Evolutionary conservation across 257 asterid genomes (phyloP).

Genomic region (Solanum tarijense): DNA sequence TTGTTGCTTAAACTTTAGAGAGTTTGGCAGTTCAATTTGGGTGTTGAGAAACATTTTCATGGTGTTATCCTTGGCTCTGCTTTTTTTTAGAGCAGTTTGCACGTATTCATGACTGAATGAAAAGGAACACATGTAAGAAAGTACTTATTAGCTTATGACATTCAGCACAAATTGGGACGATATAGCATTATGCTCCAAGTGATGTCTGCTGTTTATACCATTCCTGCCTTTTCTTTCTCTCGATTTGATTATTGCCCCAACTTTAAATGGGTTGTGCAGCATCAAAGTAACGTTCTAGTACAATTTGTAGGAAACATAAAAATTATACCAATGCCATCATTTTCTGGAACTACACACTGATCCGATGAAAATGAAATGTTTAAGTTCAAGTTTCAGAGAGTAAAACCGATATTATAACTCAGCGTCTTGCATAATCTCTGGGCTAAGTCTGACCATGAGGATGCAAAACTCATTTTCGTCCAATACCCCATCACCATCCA

Average conservation of each 20-base stretch:
- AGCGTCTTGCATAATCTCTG: slow-evolving; percentile 78
- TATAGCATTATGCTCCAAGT: not conserved
- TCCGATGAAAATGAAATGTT: not conserved
- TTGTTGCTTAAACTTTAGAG: not conserved
- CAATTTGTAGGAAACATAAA: not conserved
- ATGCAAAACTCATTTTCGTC: slow-evolving; percentile 61
- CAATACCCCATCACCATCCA: slow-evolving; percentile 62
- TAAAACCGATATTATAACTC: slow-evolving; percentile 5
- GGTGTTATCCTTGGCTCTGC: not conserved
- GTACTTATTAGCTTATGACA: not conserved
- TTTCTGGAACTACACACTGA: not conserved
- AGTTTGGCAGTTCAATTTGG: not conserved
- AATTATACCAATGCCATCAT: not conserved
- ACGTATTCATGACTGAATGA: not conserved
- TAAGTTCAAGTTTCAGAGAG: not conserved
- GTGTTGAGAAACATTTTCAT: not conserved
- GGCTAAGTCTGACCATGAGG: slow-evolving; percentile 77
- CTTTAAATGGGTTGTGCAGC: not conserved
- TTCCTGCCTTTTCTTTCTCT: not conserved
- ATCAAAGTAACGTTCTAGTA: not conserved
- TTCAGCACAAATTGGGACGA: not conserved
- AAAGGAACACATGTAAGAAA: not conserved
- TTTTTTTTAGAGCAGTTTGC: not conserved
- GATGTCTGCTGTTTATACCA: not conserved
- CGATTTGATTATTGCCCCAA: not conserved